These are phyloP conservation scores for Cucurbita argyrosperma DNA, from an alignment of 306 rosid genomes.

Conservation along the genomic window DNA sequence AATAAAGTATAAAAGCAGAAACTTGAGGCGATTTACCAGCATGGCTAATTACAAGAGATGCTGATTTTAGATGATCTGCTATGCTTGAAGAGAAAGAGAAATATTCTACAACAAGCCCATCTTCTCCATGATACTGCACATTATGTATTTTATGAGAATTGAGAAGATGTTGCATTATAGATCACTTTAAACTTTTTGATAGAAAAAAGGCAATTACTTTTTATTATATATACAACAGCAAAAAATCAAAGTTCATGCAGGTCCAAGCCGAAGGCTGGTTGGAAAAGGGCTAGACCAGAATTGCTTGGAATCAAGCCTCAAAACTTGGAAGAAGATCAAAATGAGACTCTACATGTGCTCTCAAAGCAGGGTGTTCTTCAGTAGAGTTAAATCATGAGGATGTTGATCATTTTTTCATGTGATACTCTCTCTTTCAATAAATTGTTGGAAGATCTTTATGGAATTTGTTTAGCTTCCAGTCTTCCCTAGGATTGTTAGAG, in stretches of 20 bases:
- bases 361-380: not conserved
- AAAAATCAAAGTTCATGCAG: not conserved
- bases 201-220: not conserved
- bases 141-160: not conserved
- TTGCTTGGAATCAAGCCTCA: not conserved
- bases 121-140: constrained; percentile 47
- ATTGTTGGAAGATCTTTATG: not conserved
- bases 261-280: not conserved
- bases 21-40: constrained; percentile 34
- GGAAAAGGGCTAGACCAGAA: not conserved
- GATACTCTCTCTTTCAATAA: too few species aligned
- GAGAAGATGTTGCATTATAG: not conserved
- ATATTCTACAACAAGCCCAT: constrained; percentile 45
- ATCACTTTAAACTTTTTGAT: not conserved
- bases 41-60: constrained; percentile 79
- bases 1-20: not conserved
- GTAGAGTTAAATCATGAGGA: not conserved
- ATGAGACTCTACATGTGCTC: not conserved
- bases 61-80: constrained; percentile 62
- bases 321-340: not conserved
- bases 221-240: not conserved
- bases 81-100: constrained; percentile 87
- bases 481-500: not conserved
- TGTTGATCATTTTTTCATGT: too few species aligned
- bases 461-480: not conserved